Conservation (phyloP, 139 green algal genomes). For the Picochlorum costavermella region DNA sequence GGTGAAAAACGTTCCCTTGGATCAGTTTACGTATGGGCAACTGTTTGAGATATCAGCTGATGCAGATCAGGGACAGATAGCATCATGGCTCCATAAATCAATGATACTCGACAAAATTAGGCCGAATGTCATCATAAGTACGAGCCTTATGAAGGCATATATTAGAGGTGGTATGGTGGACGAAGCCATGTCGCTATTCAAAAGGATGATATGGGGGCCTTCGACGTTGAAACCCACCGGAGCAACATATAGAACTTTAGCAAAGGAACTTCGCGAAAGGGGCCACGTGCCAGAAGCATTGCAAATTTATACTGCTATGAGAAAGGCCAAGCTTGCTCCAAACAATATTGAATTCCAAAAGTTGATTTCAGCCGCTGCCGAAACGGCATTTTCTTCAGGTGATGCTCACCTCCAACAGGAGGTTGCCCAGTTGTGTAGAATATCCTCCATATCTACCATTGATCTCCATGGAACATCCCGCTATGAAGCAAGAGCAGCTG, state of each 20-base stretch:
- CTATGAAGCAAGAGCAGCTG: conserved; percentile 35
- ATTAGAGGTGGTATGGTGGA: conserved; percentile 28
- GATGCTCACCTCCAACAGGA: conserved; percentile 13
- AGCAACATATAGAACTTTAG: conserved; percentile 22
- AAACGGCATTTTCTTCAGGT: conserved; percentile 20
- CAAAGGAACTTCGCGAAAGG: conserved; percentile 19
- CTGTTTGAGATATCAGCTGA: conserved; percentile 32
- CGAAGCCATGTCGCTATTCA: conserved; percentile 36
- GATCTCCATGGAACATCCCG: conserved; percentile 36
- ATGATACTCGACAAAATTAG: conserved; percentile 17
- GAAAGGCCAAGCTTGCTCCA: conserved; percentile 14
- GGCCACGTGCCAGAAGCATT: conserved; percentile 22
- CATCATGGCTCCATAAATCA: conserved; percentile 5
- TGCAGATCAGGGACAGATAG: background rate
- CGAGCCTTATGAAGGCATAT: conserved; percentile 31
- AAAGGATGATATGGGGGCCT: conserved; percentile 29
- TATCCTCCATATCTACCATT: conserved; percentile 10
- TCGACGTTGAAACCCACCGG: conserved; percentile 22
- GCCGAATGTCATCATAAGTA: conserved; percentile 22
- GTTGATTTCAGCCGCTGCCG: conserved; percentile 24
- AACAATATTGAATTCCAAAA: conserved; percentile 36
- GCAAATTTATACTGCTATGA: conserved; percentile 31
- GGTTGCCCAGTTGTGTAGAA: conserved; percentile 6
- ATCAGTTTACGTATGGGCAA: conserved; percentile 38
- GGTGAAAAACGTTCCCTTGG: conserved; percentile 24